A percentile compares a stretch with the other conserved stretches of the same genome.
phyloP scores from a whole-genome alignment of 768 basidiomycete species.

The Kwoniella shandongensis region DNA sequence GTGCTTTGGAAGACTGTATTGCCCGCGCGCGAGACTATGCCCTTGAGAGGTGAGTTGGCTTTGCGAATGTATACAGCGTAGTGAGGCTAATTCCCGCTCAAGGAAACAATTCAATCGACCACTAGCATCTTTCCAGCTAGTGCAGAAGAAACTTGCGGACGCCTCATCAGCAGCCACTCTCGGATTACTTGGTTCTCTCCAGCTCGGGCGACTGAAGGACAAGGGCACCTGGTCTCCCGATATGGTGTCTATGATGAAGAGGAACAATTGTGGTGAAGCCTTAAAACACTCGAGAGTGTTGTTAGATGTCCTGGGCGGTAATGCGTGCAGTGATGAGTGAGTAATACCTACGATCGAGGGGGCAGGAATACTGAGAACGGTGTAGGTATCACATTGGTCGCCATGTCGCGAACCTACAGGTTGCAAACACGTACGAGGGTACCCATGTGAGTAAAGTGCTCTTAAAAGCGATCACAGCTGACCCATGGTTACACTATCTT shows the following conservation, averaged over 20 bases:
- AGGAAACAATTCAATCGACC: conserved; percentile 81
- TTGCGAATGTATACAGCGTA: background rate
- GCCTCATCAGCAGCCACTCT: conserved; percentile 82
- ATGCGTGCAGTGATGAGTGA: conserved; percentile 89
- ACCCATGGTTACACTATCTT: conserved; percentile 66
- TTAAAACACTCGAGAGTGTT: conserved; percentile 75
- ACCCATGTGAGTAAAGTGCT: conserved; percentile 28
- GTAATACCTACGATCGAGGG: conserved; percentile 43
- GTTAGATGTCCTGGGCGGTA: conserved; percentile 89
- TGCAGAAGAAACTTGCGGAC: conserved; percentile 95
- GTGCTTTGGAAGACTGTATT: conserved; percentile 89
- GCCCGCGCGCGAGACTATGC: conserved; percentile 74
- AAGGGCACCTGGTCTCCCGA: conserved; percentile 71
- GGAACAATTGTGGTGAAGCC: conserved; percentile 94
- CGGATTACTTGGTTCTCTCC: conserved; percentile 58
- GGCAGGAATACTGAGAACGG: background rate
- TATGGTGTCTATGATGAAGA: conserved; percentile 92
- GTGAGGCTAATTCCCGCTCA: background rate
- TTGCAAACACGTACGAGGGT: conserved; percentile 96
- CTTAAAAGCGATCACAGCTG: background rate
- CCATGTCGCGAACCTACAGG: conserved; percentile 90
- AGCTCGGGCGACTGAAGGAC: conserved; percentile 80
- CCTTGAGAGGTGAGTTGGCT: conserved; percentile 63
- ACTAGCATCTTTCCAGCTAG: conserved; percentile 91
- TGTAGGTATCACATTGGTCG: conserved; percentile 88